These are phyloP conservation scores for Baudoinia panamericana DNA, from an alignment of 495 filamentous ascomycete genomes.

Conservation along the genomic window DNA sequence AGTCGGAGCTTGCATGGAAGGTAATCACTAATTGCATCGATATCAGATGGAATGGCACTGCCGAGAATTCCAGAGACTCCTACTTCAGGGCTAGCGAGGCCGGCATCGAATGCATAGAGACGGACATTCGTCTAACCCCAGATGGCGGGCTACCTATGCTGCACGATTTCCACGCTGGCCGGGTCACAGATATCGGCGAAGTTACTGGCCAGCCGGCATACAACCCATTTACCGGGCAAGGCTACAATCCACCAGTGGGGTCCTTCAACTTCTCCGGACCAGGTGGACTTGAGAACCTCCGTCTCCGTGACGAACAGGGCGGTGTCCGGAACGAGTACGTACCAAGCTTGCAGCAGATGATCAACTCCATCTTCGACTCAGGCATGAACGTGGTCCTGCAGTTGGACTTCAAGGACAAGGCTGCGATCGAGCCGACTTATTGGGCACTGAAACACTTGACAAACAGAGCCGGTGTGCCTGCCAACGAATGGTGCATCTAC, in stretches of 20 bases:
- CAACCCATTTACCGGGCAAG: constrained; percentile 1
- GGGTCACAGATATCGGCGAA: constrained; percentile 1
- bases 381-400: constrained; percentile 1
- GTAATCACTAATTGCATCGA: not conserved
- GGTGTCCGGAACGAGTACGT: constrained; percentile 3
- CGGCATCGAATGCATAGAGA: constrained; percentile 6
- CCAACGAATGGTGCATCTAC: constrained; percentile 7
- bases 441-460: constrained; percentile 4
- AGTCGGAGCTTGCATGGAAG: too few relatives aligned
- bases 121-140: constrained; percentile 3
- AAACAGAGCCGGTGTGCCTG: constrained; percentile 4
- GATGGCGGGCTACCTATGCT: constrained; percentile 3
- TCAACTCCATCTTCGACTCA: constrained; percentile 1
- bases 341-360: not conserved
- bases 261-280: constrained; percentile 1
- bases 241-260: not conserved
- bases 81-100: constrained; percentile 3
- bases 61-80: constrained; percentile 5
- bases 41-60: constrained; percentile 2
- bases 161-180: not conserved
- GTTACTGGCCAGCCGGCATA: constrained; percentile 4
- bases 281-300: not conserved
- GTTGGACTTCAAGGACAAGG: constrained; percentile 3
- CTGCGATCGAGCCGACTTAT: constrained; percentile 3
- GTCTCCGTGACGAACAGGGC: constrained; percentile 2